phyloP scores from a whole-genome alignment of 108 stramenopile species.

The Fragilariopsis cylindrus region DNA sequence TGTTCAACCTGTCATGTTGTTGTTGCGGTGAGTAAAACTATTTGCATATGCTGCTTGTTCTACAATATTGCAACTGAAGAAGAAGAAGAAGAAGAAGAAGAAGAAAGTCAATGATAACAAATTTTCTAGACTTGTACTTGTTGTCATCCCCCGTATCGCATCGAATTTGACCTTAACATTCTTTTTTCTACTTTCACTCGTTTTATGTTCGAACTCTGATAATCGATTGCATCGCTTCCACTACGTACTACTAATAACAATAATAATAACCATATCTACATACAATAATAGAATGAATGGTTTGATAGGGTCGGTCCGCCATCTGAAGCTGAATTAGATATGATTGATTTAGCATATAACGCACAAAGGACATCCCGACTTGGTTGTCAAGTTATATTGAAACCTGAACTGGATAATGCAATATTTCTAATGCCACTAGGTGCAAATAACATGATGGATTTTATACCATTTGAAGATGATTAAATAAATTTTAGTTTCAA shows the following conservation, averaged over 20 bases:
- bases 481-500: background rate
- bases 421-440: constrained; percentile 53
- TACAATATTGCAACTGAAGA: too few species aligned
- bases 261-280: constrained; percentile 1
- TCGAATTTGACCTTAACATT: too few species aligned
- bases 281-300: constrained; percentile 44
- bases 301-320: constrained; percentile 52
- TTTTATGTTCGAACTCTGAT: too few species aligned
- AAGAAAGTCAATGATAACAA: too few species aligned
- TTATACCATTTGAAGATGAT: constrained; percentile 57
- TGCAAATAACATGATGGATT: constrained; percentile 70
- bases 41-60: too few species aligned
- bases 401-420: constrained; percentile 53
- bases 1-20: constrained; percentile 81
- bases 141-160: too few species aligned
- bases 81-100: too few species aligned
- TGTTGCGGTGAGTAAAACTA: background rate
- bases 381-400: constrained; percentile 65
- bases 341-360: constrained; percentile 73
- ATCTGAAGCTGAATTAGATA: constrained; percentile 67
- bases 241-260: background rate
- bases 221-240: too few species aligned
- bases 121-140: too few species aligned
- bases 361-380: constrained; percentile 54
- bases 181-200: too few species aligned